Base-by-base conservation (phyloP, 2,329 filamentous ascomycete genomes). In the Chrysoporthe cubensis region DNA sequence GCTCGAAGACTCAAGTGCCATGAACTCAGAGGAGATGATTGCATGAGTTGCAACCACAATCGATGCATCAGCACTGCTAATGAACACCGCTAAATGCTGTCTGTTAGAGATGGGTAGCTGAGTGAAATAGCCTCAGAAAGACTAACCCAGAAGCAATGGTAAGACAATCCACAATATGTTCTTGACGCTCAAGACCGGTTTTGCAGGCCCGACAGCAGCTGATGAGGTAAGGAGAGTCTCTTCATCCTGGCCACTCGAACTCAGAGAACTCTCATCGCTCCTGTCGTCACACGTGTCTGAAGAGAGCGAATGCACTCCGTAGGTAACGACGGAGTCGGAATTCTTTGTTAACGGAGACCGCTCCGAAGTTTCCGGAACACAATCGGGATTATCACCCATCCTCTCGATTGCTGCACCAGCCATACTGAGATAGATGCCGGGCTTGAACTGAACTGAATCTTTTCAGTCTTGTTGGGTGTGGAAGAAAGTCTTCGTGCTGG, bases 21-120 rank as follows among this genome's bases (percentile, higher is more conserved):
- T 79, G 71, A 90, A 90, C 65, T 89, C 84, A 11, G 87, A 90
- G 0, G 87, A 84, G 64, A 90, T 88, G 3, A 80, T 80, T 0
- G 86, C 85, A 67, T 90, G 87, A 0, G 90, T 91, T 0, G 91
- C 90, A 43, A 93, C 78, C 0, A 93, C 83, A 0, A 93, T 79
- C 1, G 88, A 89, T 0, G 80, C 78, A 73, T 93, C 91, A 18
- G 86, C 85, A 65, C 89, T 88, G 7, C 86, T 85, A 14, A 91
- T 85, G 71, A 93, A 91, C 16, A 90, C 87, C 13, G 87, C 87
- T 82, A 34, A 2, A 37, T 18, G 8, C 56, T 21, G 16, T 16
- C 18, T 40, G 32, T 61, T 46, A 16, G 37, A 6, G 2, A 18
- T 0, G 26, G n/a, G 21, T 4, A 14, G 21, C 11, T n/a, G 13